Evolutionary conservation across 2,329 filamentous ascomycete genomes (phyloP).

Genomic region (Alternaria angustiovoidea): DNA sequence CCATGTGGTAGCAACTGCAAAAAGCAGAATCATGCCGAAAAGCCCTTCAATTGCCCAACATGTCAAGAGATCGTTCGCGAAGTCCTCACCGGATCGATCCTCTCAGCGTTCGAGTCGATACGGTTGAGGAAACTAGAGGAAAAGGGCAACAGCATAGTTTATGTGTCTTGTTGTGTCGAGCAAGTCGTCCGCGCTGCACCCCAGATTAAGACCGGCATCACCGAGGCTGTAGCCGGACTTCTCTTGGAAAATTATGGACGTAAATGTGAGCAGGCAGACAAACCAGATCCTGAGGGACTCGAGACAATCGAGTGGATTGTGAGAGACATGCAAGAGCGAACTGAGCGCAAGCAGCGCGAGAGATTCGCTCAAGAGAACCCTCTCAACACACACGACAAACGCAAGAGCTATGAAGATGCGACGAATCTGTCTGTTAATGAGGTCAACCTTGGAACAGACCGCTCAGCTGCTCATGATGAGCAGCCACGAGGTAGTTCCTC

Average conservation of each 20-base stretch:
- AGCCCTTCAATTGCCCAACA: slow-evolving; percentile 18
- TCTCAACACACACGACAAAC: not conserved
- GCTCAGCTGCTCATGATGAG: too few relatives aligned
- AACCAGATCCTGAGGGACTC: not conserved
- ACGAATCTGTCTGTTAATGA: not conserved
- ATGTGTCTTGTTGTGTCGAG: not conserved
- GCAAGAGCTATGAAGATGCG: not conserved
- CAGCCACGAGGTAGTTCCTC: not conserved
- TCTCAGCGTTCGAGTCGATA: not conserved
- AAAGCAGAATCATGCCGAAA: not conserved
- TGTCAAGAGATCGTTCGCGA: slow-evolving; percentile 11
- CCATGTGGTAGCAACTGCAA: slow-evolving; percentile 25
- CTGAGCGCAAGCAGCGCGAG: not conserved
- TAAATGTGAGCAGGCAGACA: not conserved
- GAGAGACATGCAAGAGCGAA: not conserved
- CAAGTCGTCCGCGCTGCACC: not conserved
- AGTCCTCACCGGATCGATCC: slow-evolving; percentile 10
- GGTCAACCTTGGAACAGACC: rapidly evolving
- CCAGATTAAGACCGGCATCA: not conserved
- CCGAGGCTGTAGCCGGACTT: not conserved
- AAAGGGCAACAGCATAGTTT: not conserved
- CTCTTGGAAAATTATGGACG: not conserved
- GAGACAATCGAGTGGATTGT: not conserved
- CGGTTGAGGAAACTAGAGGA: not conserved
- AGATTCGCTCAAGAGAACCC: not conserved